A percentile compares a stretch with the other conserved stretches of the same genome.
Evolutionary conservation across 805 yeast genomes (phyloP).

Genomic region (Ogataea pilisensis): DNA sequence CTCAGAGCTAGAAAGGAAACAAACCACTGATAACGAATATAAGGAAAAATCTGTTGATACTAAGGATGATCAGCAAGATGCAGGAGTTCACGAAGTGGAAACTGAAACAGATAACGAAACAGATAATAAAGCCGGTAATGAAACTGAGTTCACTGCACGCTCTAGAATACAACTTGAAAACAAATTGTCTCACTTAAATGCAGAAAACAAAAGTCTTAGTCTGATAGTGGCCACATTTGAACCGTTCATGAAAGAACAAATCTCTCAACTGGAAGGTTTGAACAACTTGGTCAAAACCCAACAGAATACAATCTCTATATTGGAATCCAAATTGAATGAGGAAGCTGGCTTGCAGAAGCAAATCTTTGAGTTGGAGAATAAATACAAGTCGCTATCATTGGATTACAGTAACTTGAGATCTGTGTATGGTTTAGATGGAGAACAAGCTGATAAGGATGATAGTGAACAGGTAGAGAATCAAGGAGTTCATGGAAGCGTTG

Average conservation of each 20-base stretch:
- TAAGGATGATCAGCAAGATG: background rate
- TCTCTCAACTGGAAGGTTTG: conserved; percentile 47
- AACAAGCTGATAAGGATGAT: conserved; percentile 27
- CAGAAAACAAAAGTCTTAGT: conserved; percentile 41
- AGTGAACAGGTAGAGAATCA: conserved; percentile 14
- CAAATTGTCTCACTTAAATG: conserved; percentile 38
- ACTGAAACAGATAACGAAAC: background rate
- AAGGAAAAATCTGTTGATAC: background rate
- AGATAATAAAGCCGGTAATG: conserved; percentile 3
- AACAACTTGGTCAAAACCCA: conserved; percentile 54
- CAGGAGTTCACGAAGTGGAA: too few relatives aligned
- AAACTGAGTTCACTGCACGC: conserved; percentile 15
- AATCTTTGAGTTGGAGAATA: conserved; percentile 43
- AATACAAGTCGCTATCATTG: conserved; percentile 39
- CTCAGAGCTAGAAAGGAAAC: background rate
- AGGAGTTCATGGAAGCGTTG: conserved; percentile 2
- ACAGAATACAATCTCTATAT: conserved; percentile 39
- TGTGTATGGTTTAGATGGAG: conserved; percentile 29
- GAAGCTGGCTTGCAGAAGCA: conserved; percentile 44
- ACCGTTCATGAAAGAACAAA: conserved; percentile 48
- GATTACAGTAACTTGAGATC: conserved; percentile 40
- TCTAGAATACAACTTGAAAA: conserved; percentile 19
- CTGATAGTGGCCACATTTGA: conserved; percentile 44
- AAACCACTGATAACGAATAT: background rate
- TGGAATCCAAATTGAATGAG: conserved; percentile 38